Evolutionary conservation across 1,139 yeast genomes (phyloP).

Genomic region (Pichia kudriavzevii): DNA sequence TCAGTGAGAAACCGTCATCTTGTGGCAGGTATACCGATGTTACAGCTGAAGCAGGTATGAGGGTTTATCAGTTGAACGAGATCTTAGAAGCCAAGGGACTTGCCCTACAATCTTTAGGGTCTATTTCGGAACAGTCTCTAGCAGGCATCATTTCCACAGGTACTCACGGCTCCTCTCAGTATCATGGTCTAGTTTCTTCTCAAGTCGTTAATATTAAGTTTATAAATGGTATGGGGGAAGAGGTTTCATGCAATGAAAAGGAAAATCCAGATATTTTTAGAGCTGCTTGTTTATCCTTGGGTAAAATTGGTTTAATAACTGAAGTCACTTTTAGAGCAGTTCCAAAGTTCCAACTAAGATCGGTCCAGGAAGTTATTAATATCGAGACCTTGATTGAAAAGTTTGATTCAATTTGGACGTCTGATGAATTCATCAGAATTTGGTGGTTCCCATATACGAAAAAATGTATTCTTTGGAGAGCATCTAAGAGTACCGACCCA

Average conservation of each 20-base stretch:
- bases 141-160: constrained; percentile 96
- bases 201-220: constrained; percentile 75
- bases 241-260: constrained; percentile 60
- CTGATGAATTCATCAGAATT: constrained; percentile 82
- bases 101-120: constrained; percentile 87
- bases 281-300: constrained; percentile 82
- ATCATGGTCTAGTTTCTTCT: constrained; percentile 83
- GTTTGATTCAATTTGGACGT: constrained; percentile 77
- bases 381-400: constrained; percentile 61
- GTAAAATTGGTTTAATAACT: constrained; percentile 85
- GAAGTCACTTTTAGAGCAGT: constrained; percentile 82
- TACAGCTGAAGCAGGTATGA: constrained; percentile 86
- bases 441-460: constrained; percentile 98
- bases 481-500: constrained; percentile 59
- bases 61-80: constrained; percentile 72
- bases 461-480: constrained; percentile 87
- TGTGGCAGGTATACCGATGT: constrained; percentile 74
- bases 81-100: constrained; percentile 54
- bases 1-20: constrained; percentile 33
- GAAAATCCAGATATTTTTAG: constrained; percentile 64
- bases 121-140: constrained; percentile 86
- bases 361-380: constrained; percentile 73
- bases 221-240: constrained; percentile 65
- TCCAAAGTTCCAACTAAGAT: constrained; percentile 75
- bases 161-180: constrained; percentile 92